Conservation (phyloP, 2,329 filamentous ascomycete genomes). For the Alternaria rosae region DNA sequence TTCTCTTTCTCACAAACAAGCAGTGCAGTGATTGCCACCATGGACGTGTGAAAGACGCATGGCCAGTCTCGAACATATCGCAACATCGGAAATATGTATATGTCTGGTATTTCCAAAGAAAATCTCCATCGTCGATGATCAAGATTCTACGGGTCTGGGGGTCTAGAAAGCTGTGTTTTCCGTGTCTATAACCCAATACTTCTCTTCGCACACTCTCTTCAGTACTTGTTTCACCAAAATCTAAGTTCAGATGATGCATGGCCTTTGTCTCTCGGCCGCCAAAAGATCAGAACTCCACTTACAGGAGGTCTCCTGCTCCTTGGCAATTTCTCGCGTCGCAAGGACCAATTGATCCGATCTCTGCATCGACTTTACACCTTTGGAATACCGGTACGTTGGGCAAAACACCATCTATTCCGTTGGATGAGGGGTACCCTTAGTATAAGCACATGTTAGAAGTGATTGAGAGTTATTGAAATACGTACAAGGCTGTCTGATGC, state of each 20-base stretch:
- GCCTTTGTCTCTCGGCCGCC: neutral
- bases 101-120: neutral
- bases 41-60: neutral
- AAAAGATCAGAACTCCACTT: too few relatives aligned
- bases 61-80: rapidly evolving
- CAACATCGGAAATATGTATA: neutral
- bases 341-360: rapidly evolving
- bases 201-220: neutral
- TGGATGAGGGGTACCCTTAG: neutral
- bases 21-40: neutral
- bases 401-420: neutral
- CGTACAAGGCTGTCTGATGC: too few relatives aligned
- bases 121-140: neutral
- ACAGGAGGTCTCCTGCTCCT: neutral
- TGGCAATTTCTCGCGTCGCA: neutral
- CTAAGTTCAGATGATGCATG: neutral
- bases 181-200: neutral
- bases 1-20: neutral
- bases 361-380: rapidly evolving
- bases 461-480: too few relatives aligned
- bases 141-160: neutral
- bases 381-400: neutral
- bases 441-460: neutral
- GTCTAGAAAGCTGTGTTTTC: neutral
- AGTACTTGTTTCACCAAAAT: neutral